Percentiles rank a stretch among this genome's conserved stretches.
Evolutionary conservation across 1,139 yeast species (phyloP).

Genomic region (Zygoascus meyerae): DNA sequence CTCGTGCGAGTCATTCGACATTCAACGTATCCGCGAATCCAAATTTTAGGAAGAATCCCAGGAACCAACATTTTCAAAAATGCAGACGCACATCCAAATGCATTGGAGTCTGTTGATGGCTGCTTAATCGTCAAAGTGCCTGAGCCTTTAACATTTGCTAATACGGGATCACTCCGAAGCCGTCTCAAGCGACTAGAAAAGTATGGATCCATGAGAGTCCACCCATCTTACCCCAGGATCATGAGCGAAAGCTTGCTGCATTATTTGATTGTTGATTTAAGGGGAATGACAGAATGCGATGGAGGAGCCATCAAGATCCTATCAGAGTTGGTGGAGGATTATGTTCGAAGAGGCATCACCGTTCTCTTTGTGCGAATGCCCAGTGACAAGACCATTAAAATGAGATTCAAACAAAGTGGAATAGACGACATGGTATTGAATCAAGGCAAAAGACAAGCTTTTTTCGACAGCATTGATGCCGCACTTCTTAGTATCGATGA

Average conservation of each 20-base stretch:
- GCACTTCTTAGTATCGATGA: conserved; percentile 30
- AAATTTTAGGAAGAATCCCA: conserved; percentile 77
- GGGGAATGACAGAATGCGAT: conserved; percentile 84
- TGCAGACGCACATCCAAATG: conserved; percentile 49
- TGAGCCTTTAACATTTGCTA: conserved; percentile 89
- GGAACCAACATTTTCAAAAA: conserved; percentile 71
- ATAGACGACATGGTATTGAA: conserved; percentile 28
- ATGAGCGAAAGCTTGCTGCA: conserved; percentile 52
- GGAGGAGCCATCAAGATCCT: conserved; percentile 82
- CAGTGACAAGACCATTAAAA: conserved; percentile 36
- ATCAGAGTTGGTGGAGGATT: conserved; percentile 47
- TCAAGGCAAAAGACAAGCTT: conserved; percentile 24
- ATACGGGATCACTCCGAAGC: conserved; percentile 73
- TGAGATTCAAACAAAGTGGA: conserved; percentile 37
- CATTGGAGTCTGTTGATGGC: conserved; percentile 68
- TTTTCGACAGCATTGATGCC: conserved; percentile 34
- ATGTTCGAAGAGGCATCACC: conserved; percentile 53
- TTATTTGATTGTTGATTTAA: conserved; percentile 70
- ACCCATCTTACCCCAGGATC: conserved; percentile 68
- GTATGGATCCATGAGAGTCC: conserved; percentile 78
- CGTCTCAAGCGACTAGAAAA: conserved; percentile 72
- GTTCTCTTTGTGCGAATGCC: conserved; percentile 65
- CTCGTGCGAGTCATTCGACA: conserved; percentile 75
- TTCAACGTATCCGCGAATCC: conserved; percentile 83
- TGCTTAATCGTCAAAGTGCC: conserved; percentile 83